Conservation (phyloP, 768 basidiomycete genomes). For the Termitomyces sp. region DNA sequence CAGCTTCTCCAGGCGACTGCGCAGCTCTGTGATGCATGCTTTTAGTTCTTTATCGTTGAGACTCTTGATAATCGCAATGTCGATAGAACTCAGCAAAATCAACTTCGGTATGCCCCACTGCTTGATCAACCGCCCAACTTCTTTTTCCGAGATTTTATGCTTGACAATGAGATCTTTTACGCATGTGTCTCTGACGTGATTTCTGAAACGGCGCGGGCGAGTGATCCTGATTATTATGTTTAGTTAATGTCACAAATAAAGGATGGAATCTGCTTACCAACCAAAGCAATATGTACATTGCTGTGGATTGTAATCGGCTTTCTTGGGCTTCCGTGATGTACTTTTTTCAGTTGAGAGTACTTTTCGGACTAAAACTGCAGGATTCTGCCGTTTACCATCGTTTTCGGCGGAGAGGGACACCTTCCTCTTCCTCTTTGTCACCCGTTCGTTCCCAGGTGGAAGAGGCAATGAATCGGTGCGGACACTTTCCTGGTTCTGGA, state of each 20-base stretch:
- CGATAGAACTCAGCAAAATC: neutral
- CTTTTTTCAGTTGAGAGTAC: fast-evolving
- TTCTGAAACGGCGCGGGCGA: neutral
- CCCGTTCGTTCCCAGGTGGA: no score
- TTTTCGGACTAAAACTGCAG: no score
- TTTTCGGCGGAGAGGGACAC: no score
- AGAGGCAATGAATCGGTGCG: neutral
- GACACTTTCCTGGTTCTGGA: no score
- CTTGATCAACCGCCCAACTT: neutral
- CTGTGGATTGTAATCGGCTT: neutral
- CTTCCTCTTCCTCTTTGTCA: neutral
- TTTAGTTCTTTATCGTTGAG: neutral
- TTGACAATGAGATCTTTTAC: neutral
- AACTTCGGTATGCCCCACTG: neutral
- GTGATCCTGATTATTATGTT: neutral
- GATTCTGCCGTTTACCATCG: neutral
- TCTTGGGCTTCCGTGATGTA: neutral
- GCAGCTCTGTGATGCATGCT: neutral
- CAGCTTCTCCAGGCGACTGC: neutral
- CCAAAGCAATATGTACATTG: neutral
- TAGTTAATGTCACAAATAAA: neutral
- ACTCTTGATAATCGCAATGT: neutral
- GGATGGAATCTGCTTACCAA: neutral
- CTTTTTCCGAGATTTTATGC: neutral
- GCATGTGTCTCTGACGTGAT: neutral